Evolutionary conservation across 148 eudicot genomes (phyloP).

Genomic region (Limonium bicolor): DNA sequence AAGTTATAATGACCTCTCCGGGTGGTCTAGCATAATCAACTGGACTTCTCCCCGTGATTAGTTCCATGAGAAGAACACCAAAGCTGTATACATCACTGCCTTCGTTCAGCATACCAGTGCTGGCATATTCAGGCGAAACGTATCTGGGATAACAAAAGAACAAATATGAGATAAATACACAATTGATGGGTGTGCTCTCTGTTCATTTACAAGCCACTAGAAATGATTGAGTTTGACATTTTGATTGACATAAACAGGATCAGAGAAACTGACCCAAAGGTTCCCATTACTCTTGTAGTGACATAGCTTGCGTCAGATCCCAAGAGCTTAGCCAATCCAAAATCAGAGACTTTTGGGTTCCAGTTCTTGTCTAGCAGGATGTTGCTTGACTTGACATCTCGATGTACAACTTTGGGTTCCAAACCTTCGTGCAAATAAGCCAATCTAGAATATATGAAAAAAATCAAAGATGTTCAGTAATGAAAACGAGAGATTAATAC

Average conservation of each 20-base stretch:
- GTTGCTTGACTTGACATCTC: conserved; percentile 93
- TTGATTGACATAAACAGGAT: background rate
- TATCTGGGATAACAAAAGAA: conserved; percentile 28
- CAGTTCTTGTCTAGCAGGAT: conserved; percentile 76
- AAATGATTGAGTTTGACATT: background rate
- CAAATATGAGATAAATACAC: background rate
- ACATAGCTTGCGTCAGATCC: conserved; percentile 86
- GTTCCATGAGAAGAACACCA: conserved; percentile 87
- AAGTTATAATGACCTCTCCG: conserved; percentile 48
- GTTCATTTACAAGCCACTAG: too few species aligned
- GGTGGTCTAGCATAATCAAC: conserved; percentile 91
- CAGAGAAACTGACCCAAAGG: conserved; percentile 58
- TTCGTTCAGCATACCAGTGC: conserved; percentile 92
- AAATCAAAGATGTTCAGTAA: too few species aligned
- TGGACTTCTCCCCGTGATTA: conserved; percentile 78
- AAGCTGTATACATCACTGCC: conserved; percentile 88
- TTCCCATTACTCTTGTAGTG: conserved; percentile 96
- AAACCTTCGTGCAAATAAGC: conserved; percentile 94
- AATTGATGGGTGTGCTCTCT: too few species aligned
- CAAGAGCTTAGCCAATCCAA: conserved; percentile 87
- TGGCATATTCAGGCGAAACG: conserved; percentile 96
- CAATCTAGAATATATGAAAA: conserved; percentile 26
- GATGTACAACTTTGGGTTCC: conserved; percentile 97
- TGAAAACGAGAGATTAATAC: background rate
- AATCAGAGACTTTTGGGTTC: conserved; percentile 89